phyloP scores from a whole-genome alignment of 495 filamentous ascomycete species.

The Endocarpon pusillum region DNA sequence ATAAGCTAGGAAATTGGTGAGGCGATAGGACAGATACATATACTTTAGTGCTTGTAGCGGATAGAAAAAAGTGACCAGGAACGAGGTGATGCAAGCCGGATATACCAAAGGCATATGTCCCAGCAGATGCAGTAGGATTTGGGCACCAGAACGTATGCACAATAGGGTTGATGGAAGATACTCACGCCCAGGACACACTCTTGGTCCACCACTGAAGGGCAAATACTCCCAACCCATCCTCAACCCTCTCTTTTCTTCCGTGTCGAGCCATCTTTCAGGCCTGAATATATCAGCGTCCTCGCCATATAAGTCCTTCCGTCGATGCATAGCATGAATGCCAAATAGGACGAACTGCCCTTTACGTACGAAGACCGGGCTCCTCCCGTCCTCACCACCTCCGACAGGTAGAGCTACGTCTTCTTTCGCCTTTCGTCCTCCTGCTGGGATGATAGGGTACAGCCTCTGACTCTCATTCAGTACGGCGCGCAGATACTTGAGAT shows the following conservation, averaged over 20 bases:
- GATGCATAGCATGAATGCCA: slow-evolving; percentile 40
- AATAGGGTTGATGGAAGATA: too few relatives aligned
- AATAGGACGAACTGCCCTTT: slow-evolving; percentile 25
- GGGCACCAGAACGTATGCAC: too few relatives aligned
- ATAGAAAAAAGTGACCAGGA: too few relatives aligned
- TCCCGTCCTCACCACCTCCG: slow-evolving; percentile 36
- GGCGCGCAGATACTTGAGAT: slow-evolving; percentile 56
- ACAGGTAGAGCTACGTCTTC: slow-evolving; percentile 29
- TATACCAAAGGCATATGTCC: too few relatives aligned
- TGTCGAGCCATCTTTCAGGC: slow-evolving; percentile 18
- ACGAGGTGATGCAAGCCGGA: too few relatives aligned
- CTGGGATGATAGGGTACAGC: slow-evolving; percentile 34
- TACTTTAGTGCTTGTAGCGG: too few relatives aligned
- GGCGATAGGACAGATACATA: too few relatives aligned
- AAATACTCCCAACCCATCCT: neutral
- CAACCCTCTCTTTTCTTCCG: too few relatives aligned
- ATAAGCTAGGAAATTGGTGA: too few relatives aligned
- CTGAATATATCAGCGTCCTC: slow-evolving; percentile 19
- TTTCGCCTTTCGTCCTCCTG: slow-evolving; percentile 32
- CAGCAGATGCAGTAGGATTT: too few relatives aligned
- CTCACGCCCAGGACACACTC: neutral
- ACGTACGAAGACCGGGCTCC: slow-evolving; percentile 25
- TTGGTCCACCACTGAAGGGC: neutral
- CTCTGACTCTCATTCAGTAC: slow-evolving; percentile 66
- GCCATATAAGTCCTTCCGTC: slow-evolving; percentile 31